A percentile compares a stretch with the other conserved stretches of the same genome.
phyloP scores from a whole-genome alignment of 306 rosid genomes.

The Quercus dentata region DNA sequence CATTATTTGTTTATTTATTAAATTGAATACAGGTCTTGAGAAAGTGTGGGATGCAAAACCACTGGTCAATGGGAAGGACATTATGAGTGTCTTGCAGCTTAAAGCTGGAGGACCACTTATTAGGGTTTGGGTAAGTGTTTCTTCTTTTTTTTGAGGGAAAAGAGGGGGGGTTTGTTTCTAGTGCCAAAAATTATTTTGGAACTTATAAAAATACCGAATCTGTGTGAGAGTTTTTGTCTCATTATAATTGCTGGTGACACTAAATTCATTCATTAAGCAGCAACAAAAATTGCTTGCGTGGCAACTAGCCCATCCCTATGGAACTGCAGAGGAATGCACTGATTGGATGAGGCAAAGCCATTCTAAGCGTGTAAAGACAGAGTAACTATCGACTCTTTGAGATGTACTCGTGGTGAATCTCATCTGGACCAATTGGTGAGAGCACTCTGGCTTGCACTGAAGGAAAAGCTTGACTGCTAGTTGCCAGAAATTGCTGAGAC shows the following conservation, averaged over 20 bases:
- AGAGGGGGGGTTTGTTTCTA: too few species aligned
- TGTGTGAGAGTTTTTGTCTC: too few species aligned
- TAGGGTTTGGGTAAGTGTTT: slow-evolving; percentile 66
- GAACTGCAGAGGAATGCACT: slow-evolving; percentile 66
- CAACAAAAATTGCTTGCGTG: slow-evolving; percentile 71
- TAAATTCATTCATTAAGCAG: slow-evolving; percentile 33
- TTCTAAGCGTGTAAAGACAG: slow-evolving; percentile 60
- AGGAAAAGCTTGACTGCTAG: too few species aligned
- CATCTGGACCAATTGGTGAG: too few species aligned
- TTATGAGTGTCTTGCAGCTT: slow-evolving; percentile 64
- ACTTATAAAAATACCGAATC: too few species aligned
- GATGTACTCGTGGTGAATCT: background rate
- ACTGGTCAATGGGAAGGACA: slow-evolving; percentile 72
- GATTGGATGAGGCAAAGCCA: slow-evolving; percentile 69
- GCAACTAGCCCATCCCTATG: slow-evolving; percentile 78
- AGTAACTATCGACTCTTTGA: slow-evolving; percentile 12
- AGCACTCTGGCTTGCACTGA: too few species aligned
- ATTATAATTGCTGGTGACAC: background rate
- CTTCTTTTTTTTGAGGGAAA: background rate
- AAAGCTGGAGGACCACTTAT: slow-evolving; percentile 75
- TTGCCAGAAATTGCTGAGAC: too few species aligned
- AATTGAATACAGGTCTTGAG: slow-evolving; percentile 52
- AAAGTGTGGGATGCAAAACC: slow-evolving; percentile 73
- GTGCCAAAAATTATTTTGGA: too few species aligned
- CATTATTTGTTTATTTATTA: slow-evolving; percentile 4